Percentiles rank a stretch among this genome's conserved stretches.
These are phyloP conservation scores for Fusarium incarnatum DNA, from an alignment of 2,329 filamentous ascomycete species.

Conservation along the genomic window DNA sequence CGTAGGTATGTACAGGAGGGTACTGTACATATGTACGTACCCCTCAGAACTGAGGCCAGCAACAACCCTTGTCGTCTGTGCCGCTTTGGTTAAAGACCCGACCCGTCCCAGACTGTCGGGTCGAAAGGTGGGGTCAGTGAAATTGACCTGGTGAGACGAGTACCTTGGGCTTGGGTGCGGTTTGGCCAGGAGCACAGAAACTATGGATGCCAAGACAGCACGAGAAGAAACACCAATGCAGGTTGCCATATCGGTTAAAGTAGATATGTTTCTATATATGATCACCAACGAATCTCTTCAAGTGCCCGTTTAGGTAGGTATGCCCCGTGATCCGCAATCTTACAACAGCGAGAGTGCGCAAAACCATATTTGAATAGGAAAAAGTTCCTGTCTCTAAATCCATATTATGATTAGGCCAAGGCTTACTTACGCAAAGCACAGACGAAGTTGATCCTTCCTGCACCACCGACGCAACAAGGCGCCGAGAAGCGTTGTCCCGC, in stretches of 20 bases:
- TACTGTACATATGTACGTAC: conserved; percentile 18
- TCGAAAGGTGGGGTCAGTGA: conserved; percentile 37
- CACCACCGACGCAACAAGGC: conserved; percentile 36
- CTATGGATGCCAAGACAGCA: not conserved
- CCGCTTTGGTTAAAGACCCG: conserved; percentile 42
- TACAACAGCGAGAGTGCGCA: not conserved
- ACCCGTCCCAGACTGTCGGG: conserved; percentile 46
- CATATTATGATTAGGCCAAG: conserved; percentile 26
- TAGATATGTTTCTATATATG: not conserved
- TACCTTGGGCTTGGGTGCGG: conserved; percentile 13
- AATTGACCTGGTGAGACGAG: conserved; percentile 41
- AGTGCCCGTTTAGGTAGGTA: not conserved
- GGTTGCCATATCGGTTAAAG: not conserved
- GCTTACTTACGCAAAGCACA: conserved; percentile 5
- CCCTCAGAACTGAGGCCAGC: conserved; percentile 44
- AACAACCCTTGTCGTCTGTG: conserved; percentile 38
- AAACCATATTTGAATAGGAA: not conserved
- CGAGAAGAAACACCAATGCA: not conserved
- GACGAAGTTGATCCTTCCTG: conserved; percentile 26
- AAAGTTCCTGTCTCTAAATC: not conserved
- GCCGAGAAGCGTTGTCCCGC: conserved; percentile 27
- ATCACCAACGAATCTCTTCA: not conserved
- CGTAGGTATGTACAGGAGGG: not conserved
- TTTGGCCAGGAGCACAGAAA: conserved; percentile 21
- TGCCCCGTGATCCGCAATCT: not conserved